These are phyloP conservation scores for Amphicarpaea edgeworthii DNA, from an alignment of 306 rosid genomes.

Conservation along the genomic window DNA sequence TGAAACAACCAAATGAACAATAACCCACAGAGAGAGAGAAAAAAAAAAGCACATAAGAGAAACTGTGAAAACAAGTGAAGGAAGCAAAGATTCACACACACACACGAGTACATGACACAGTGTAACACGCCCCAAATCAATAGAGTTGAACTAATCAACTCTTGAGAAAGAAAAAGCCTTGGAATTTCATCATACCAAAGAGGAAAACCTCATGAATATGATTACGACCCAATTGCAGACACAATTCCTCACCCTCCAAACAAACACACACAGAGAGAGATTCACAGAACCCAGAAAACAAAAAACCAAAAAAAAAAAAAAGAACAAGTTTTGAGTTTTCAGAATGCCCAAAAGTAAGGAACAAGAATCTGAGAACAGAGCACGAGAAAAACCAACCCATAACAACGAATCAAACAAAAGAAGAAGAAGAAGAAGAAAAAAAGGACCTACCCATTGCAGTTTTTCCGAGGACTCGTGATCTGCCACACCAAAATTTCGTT, in stretches of 20 bases:
- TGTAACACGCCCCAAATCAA: slow-evolving; percentile 23
- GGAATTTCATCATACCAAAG: slow-evolving; percentile 20
- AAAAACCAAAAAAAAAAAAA: neutral
- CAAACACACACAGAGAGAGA: neutral
- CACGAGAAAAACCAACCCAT: slow-evolving; percentile 46
- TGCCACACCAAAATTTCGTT: slow-evolving; percentile 42
- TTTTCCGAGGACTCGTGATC: slow-evolving; percentile 56
- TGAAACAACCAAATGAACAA: slow-evolving; percentile 32
- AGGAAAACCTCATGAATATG: slow-evolving; percentile 2
- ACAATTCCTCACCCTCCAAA: slow-evolving; percentile 17
- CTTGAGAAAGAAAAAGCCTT: neutral
- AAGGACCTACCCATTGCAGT: slow-evolving; percentile 66
- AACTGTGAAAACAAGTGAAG: neutral
- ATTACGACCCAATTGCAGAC: slow-evolving; percentile 18
- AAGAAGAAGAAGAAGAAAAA: neutral
- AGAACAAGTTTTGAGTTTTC: neutral
- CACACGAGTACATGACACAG: too few species aligned
- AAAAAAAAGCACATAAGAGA: neutral
- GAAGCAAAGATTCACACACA: neutral
- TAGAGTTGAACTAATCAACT: neutral
- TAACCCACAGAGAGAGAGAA: neutral
- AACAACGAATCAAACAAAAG: neutral
- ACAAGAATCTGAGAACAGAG: slow-evolving; percentile 49
- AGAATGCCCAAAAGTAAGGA: slow-evolving; percentile 41
- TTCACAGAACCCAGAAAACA: slow-evolving; percentile 37